phyloP scores from a whole-genome alignment of 768 basidiomycete genomes.

The Kwoniella heveanensis region DNA sequence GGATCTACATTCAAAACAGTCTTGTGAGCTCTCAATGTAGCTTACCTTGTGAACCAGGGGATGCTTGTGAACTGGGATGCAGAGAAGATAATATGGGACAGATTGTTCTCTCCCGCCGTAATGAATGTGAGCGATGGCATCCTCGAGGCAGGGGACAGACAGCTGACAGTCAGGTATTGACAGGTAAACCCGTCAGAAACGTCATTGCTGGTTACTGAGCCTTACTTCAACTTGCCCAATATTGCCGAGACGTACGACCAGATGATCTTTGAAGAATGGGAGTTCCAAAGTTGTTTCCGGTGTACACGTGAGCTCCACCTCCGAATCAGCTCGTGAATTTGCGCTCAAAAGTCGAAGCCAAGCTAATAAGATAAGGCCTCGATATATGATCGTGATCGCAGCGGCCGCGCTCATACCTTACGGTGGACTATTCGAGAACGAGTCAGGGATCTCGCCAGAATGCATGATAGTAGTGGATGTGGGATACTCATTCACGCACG shows the following conservation, averaged over 20 bases:
- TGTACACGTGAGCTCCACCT: slow-evolving; percentile 68
- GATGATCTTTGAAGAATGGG: slow-evolving; percentile 95
- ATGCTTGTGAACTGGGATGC: slow-evolving; percentile 94
- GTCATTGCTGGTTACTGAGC: slow-evolving; percentile 84
- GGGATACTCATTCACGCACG: slow-evolving; percentile 92
- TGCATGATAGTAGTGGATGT: slow-evolving; percentile 83
- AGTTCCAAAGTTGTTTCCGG: slow-evolving; percentile 78
- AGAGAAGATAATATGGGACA: slow-evolving; percentile 92
- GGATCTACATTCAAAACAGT: not conserved
- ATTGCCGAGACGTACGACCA: slow-evolving; percentile 92
- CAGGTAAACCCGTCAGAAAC: slow-evolving; percentile 74
- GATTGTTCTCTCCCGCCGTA: slow-evolving; percentile 73
- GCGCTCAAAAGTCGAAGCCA: not conserved
- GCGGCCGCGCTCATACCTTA: slow-evolving; percentile 78
- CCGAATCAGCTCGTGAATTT: slow-evolving; percentile 15
- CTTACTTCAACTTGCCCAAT: slow-evolving; percentile 89
- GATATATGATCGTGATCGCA: slow-evolving; percentile 48
- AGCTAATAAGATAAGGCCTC: slow-evolving; percentile 1
- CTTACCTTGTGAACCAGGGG: slow-evolving; percentile 62
- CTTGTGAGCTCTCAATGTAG: not conserved
- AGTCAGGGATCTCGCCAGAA: slow-evolving; percentile 63
- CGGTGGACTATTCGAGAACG: slow-evolving; percentile 67
- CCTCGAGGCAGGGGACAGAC: not conserved
- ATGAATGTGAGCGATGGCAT: slow-evolving; percentile 61
- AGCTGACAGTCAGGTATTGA: not conserved